Evolutionary conservation across 2,329 filamentous ascomycete species (phyloP).

Genomic region (Clonostachys solani): DNA sequence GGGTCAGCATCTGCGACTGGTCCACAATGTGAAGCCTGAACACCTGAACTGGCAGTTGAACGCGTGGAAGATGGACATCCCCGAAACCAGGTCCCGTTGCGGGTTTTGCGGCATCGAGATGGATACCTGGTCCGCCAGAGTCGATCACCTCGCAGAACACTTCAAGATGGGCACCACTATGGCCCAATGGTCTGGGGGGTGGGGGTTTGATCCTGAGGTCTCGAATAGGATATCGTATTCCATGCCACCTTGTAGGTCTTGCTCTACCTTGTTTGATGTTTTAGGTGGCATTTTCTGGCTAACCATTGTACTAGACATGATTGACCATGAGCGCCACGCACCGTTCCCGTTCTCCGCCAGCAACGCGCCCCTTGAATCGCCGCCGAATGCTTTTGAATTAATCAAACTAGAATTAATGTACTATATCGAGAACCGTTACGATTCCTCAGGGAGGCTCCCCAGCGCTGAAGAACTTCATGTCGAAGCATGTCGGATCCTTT

Average conservation of each 20-base stretch:
- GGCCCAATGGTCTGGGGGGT: slow-evolving; percentile 37
- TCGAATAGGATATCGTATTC: slow-evolving; percentile 31
- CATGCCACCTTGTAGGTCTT: slow-evolving; percentile 30
- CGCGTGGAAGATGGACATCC: slow-evolving; percentile 27
- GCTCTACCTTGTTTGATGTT: not conserved
- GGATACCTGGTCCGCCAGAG: slow-evolving; percentile 27
- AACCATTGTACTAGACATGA: slow-evolving; percentile 6
- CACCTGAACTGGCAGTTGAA: not conserved
- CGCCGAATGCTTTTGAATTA: slow-evolving; percentile 22
- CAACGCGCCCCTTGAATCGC: slow-evolving; percentile 9
- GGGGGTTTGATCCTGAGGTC: slow-evolving; percentile 30
- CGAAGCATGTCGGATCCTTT: slow-evolving; percentile 18
- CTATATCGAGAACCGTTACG: slow-evolving; percentile 14
- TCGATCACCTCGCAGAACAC: slow-evolving; percentile 33
- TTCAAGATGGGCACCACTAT: slow-evolving; percentile 34
- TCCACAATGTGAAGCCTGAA: slow-evolving; percentile 30
- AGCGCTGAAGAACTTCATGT: slow-evolving; percentile 11
- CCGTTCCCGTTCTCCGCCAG: slow-evolving; percentile 13
- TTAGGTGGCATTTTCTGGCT: not conserved
- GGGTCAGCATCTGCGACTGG: slow-evolving; percentile 33
- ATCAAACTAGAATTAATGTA: slow-evolving; percentile 27
- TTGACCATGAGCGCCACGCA: slow-evolving; percentile 9
- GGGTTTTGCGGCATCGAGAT: slow-evolving; percentile 32
- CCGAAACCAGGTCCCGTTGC: slow-evolving; percentile 29
- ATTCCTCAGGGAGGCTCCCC: slow-evolving; percentile 10